phyloP scores from a whole-genome alignment of 2,329 filamentous ascomycete genomes.

The Pezicula neosporulosa region DNA sequence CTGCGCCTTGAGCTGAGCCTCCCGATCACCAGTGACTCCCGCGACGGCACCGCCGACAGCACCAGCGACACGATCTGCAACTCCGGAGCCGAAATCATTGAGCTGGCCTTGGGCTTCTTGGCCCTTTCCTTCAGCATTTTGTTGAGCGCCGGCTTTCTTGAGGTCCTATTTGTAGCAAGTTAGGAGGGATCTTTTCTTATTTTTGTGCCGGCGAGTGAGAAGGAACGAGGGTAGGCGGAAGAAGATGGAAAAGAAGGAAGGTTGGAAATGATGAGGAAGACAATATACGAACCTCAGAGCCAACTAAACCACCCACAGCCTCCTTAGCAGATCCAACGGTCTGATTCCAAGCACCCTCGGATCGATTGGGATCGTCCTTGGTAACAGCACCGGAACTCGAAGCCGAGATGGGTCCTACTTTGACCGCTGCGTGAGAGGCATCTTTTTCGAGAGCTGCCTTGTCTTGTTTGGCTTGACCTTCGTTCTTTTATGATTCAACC shows the following conservation, averaged over 20 bases:
- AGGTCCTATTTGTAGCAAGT: conserved; percentile 43
- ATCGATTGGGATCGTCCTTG: conserved; percentile 69
- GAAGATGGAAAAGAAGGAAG: background rate
- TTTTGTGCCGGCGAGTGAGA: background rate
- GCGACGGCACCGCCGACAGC: conserved; percentile 68
- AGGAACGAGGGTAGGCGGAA: background rate
- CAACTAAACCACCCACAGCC: conserved; percentile 69
- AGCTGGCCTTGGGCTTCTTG: conserved; percentile 83
- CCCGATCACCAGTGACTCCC: conserved; percentile 67
- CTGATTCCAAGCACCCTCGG: conserved; percentile 78
- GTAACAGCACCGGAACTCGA: conserved; percentile 67
- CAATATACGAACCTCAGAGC: conserved; percentile 55
- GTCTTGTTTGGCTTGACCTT: conserved; percentile 51
- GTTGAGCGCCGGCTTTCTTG: conserved; percentile 69
- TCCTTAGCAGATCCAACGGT: conserved; percentile 87
- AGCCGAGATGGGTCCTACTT: conserved; percentile 69
- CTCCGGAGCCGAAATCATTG: conserved; percentile 67
- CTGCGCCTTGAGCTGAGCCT: conserved; percentile 62
- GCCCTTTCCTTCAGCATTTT: conserved; percentile 76
- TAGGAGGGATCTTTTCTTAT: conserved; percentile 1
- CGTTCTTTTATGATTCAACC: conserved; percentile 6
- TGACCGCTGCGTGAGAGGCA: conserved; percentile 70
- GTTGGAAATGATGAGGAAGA: background rate
- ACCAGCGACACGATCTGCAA: conserved; percentile 65
- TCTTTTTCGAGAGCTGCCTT: conserved; percentile 66